Percentiles rank a stretch among this genome's conserved stretches.
Conservation (phyloP, 371 early-diverging fungal species). For the Syncephalastrum contaminatum region DNA sequence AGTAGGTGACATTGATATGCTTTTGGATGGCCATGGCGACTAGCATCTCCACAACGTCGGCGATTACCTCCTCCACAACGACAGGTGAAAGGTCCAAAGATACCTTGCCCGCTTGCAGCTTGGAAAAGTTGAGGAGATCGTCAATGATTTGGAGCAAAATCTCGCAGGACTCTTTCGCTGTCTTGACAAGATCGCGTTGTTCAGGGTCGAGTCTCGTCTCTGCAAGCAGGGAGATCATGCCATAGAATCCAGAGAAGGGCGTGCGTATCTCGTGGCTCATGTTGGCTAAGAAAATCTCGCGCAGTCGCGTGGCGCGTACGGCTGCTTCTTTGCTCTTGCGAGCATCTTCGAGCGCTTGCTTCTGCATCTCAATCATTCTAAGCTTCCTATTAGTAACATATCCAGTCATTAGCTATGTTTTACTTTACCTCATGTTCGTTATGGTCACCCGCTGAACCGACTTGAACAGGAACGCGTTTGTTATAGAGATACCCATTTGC, state of each 20-base stretch:
- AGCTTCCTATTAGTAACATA: not conserved
- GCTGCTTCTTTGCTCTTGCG: constrained; percentile 48
- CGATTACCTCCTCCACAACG: constrained; percentile 51
- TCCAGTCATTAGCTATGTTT: not conserved
- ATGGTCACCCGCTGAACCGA: constrained; percentile 43
- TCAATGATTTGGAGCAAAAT: constrained; percentile 62
- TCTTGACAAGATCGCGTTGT: constrained; percentile 58
- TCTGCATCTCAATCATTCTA: constrained; percentile 50
- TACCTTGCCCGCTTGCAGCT: constrained; percentile 63
- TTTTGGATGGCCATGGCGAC: constrained; percentile 55
- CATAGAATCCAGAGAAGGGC: constrained; percentile 60
- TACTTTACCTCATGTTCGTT: constrained; percentile 31
- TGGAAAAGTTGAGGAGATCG: constrained; percentile 64
- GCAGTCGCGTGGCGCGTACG: constrained; percentile 38
- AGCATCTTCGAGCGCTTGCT: constrained; percentile 43
- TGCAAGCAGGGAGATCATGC: constrained; percentile 56
- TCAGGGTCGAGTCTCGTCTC: constrained; percentile 53
- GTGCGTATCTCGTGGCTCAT: constrained; percentile 59
- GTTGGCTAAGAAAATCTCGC: constrained; percentile 59
- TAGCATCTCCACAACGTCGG: constrained; percentile 55
- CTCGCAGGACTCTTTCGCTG: constrained; percentile 59
- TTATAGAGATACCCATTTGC: constrained; percentile 60
- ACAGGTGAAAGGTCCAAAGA: constrained; percentile 49
- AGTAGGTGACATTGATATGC: constrained; percentile 47
- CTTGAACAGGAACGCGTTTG: constrained; percentile 55